Conservation (phyloP, 306 rosid species). For the Elaeagnus macrophylla region DNA sequence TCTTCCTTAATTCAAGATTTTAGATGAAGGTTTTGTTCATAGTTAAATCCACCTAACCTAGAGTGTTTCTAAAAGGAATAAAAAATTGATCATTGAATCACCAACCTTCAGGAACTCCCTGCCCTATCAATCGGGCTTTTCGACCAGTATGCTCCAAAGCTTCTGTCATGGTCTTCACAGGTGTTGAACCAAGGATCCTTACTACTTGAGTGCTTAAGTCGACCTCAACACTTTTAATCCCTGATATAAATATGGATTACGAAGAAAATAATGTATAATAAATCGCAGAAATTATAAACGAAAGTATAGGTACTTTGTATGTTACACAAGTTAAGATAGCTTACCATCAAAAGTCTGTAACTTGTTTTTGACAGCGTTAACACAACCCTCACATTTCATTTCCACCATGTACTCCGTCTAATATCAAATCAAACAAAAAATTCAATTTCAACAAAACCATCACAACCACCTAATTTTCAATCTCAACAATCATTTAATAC, state of each 20-base stretch:
- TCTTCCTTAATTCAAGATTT: too few relatives aligned
- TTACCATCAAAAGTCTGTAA: slow-evolving; percentile 56
- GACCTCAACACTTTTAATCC: slow-evolving; percentile 71
- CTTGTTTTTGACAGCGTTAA: slow-evolving; percentile 70
- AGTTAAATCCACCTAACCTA: too few relatives aligned
- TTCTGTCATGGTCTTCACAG: slow-evolving; percentile 80
- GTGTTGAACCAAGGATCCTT: slow-evolving; percentile 70
- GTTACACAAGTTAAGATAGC: slow-evolving; percentile 9
- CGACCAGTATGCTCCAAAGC: slow-evolving; percentile 80
- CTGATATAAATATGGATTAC: slow-evolving; percentile 23
- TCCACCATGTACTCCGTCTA: slow-evolving; percentile 95
- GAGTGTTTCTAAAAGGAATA: not conserved
- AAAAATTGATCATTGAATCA: not conserved
- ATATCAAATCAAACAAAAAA: slow-evolving; percentile 19
- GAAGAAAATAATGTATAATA: not conserved
- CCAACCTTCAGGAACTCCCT: slow-evolving; percentile 80
- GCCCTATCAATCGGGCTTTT: slow-evolving; percentile 79
- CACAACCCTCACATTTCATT: slow-evolving; percentile 90
- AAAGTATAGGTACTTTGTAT: not conserved
- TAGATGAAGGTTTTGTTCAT: too few relatives aligned
- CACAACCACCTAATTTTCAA: slow-evolving; percentile 5
- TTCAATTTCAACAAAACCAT: slow-evolving; percentile 4
- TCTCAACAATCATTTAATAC: not conserved
- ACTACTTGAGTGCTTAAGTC: slow-evolving; percentile 80
- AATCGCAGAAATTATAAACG: slow-evolving; percentile 1